These are phyloP conservation scores for Xylaria grammica DNA, from an alignment of 495 filamentous ascomycete species.

Conservation along the genomic window DNA sequence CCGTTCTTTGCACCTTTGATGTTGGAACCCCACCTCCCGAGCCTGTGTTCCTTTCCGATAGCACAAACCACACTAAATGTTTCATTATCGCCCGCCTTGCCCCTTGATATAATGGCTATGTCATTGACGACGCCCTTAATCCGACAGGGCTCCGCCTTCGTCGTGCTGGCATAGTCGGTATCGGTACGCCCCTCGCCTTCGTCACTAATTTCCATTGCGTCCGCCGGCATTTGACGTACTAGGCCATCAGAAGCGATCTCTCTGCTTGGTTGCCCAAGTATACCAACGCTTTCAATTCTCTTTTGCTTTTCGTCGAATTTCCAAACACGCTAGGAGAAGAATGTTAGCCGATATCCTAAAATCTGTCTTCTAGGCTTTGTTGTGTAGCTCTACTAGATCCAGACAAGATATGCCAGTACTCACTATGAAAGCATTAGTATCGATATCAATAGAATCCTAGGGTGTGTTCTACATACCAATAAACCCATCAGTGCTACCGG, in stretches of 20 bases:
- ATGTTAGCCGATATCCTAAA: conserved; percentile 4
- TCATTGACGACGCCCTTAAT: conserved; percentile 83
- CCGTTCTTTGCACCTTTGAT: conserved; percentile 72
- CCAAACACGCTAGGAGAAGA: conserved; percentile 18
- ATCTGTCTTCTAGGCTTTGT: neutral
- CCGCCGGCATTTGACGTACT: conserved; percentile 9
- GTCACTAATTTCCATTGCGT: conserved; percentile 10
- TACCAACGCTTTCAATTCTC: conserved; percentile 72
- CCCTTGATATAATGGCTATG: conserved; percentile 81
- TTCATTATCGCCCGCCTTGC: conserved; percentile 69
- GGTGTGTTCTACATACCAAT: conserved; percentile 73
- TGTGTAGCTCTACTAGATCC: neutral
- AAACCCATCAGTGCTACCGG: conserved; percentile 91
- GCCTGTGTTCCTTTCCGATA: conserved; percentile 81
- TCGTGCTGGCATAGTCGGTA: conserved; percentile 16
- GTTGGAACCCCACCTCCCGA: conserved; percentile 72
- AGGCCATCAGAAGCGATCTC: neutral
- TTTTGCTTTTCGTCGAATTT: conserved; percentile 70
- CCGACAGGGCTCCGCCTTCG: conserved; percentile 22
- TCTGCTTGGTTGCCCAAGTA: conserved; percentile 54
- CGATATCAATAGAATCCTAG: neutral
- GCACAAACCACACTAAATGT: conserved; percentile 82
- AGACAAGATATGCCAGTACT: neutral
- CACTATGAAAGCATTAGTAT: conserved; percentile 8
- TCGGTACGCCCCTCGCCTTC: conserved; percentile 25